Conservation (phyloP, 805 yeast genomes). For the Hanseniaspora clermontiae region DNA sequence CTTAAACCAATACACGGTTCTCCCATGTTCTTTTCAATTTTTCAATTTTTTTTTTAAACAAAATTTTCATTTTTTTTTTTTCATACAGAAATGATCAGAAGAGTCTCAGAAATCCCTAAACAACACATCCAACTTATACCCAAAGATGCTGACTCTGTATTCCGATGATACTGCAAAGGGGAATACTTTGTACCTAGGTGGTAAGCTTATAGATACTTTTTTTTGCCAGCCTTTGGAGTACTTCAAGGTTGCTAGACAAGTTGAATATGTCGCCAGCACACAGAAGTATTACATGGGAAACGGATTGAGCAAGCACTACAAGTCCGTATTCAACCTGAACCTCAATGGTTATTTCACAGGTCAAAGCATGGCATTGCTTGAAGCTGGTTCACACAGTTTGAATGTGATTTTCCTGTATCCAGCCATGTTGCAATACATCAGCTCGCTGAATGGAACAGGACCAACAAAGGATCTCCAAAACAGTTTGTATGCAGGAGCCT, state of each 20-base stretch:
- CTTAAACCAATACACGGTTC: no score
- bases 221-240: constrained; percentile 62
- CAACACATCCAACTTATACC: background rate
- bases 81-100: no score
- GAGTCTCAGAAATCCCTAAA: background rate
- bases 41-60: background rate
- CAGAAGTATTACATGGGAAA: constrained; percentile 21
- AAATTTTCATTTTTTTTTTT: no score
- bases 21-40: no score
- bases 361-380: constrained; percentile 56
- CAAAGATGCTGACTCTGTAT: background rate
- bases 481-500: constrained; percentile 65
- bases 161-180: background rate
- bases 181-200: constrained; percentile 24
- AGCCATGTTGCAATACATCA: background rate
- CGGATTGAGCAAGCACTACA: constrained; percentile 29
- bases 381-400: constrained; percentile 60
- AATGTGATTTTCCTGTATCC: constrained; percentile 25
- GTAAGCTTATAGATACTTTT: constrained; percentile 51
- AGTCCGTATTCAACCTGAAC: constrained; percentile 65
- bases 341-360: constrained; percentile 66
- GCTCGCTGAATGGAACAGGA: constrained; percentile 17
- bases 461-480: constrained; percentile 65
- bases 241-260: constrained; percentile 51
- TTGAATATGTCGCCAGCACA: constrained; percentile 27